Conservation (phyloP, 2,329 filamentous ascomycete species). For the Pseudopithomyces chartarum region DNA sequence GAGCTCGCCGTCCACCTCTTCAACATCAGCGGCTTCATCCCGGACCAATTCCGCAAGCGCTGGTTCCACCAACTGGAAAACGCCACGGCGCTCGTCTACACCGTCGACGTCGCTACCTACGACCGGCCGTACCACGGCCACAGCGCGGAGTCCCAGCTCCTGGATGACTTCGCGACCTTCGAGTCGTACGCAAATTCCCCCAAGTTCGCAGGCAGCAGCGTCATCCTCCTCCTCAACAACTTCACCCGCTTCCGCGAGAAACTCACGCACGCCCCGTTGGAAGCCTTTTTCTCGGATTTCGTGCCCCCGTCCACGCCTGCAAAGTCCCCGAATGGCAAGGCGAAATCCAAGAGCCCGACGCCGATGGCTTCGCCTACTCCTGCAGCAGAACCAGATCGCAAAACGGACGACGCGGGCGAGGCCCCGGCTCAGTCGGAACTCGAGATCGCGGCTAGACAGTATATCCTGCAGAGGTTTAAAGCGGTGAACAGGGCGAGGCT, state of each 20-base stretch:
- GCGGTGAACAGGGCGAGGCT: constrained; percentile 34
- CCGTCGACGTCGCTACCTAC: constrained; percentile 39
- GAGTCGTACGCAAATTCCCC: constrained; percentile 36
- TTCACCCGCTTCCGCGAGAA: constrained; percentile 42
- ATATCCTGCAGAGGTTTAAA: constrained; percentile 38
- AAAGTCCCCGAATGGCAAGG: neutral
- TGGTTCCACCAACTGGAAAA: constrained; percentile 45
- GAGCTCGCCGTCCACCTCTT: constrained; percentile 42
- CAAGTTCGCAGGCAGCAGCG: constrained; percentile 31
- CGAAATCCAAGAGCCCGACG: neutral
- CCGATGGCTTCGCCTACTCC: neutral
- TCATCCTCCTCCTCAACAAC: constrained; percentile 43
- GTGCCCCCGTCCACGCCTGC: neutral
- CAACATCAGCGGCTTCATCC: constrained; percentile 39
- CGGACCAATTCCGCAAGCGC: constrained; percentile 38
- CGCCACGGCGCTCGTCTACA: constrained; percentile 38
- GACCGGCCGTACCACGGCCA: constrained; percentile 36
- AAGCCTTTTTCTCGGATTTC: constrained; percentile 39
- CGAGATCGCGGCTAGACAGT: constrained; percentile 36
- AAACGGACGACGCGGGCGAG: neutral
- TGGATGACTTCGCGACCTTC: constrained; percentile 38
- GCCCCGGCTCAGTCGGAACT: constrained; percentile 14
- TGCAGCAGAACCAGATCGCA: too few relatives aligned
- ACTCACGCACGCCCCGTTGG: constrained; percentile 33
- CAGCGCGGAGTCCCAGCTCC: constrained; percentile 32